Conservation (phyloP, 2,329 filamentous ascomycete species). For the Colletotrichum sp. region DNA sequence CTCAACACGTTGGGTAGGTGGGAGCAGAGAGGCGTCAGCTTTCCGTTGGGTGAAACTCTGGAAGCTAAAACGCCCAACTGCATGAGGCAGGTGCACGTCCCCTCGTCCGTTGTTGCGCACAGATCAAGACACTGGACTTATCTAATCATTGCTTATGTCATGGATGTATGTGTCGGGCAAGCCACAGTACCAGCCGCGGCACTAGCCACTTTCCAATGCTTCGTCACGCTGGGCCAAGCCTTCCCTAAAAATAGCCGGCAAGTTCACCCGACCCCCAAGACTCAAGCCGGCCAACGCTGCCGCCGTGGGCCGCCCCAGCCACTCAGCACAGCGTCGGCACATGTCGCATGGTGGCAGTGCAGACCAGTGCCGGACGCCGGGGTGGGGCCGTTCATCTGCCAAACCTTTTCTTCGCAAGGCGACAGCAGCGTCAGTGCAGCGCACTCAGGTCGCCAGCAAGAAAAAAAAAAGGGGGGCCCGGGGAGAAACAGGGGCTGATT, state of each 20-base stretch:
- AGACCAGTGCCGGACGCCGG: background rate
- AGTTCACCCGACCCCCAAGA: background rate
- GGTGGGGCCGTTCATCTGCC: constrained; percentile 5
- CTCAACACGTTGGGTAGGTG: background rate
- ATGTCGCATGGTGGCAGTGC: constrained; percentile 12
- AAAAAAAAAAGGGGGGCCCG: background rate
- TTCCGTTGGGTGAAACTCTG: constrained; percentile 14
- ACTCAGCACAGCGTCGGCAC: background rate
- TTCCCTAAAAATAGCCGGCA: background rate
- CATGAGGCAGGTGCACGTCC: background rate
- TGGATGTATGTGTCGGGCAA: background rate
- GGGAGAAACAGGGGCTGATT: background rate
- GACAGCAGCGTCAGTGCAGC: background rate
- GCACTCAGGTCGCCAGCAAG: background rate
- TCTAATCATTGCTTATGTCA: background rate
- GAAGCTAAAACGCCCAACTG: constrained; percentile 3
- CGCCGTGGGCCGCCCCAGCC: background rate
- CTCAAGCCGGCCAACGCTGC: background rate
- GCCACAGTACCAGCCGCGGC: background rate
- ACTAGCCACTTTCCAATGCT: background rate
- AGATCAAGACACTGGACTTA: constrained; percentile 62
- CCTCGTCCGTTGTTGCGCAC: background rate
- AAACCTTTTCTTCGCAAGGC: background rate
- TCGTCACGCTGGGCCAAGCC: background rate
- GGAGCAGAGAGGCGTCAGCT: background rate